These are phyloP conservation scores for Blastomyces percursus DNA, from an alignment of 2,329 filamentous ascomycete species.

Conservation along the genomic window DNA sequence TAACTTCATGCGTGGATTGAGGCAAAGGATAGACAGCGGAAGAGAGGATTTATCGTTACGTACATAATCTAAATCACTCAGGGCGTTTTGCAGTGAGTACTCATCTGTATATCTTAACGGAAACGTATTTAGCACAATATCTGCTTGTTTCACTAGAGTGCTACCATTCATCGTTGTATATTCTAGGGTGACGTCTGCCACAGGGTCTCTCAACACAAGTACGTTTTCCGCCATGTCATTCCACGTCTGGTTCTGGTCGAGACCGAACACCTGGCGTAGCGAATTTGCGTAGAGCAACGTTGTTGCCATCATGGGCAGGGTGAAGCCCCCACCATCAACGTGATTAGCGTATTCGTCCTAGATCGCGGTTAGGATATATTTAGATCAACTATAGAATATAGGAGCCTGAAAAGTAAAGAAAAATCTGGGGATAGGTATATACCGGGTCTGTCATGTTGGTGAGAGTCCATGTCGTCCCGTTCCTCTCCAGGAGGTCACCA, in stretches of 20 bases:
- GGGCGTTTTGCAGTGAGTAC: conserved; percentile 38
- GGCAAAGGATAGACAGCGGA: background rate
- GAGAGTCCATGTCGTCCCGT: conserved; percentile 44
- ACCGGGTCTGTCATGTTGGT: conserved; percentile 62
- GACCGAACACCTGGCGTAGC: conserved; percentile 46
- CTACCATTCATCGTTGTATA: conserved; percentile 57
- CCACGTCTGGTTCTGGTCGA: conserved; percentile 49
- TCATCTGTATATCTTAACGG: conserved; percentile 51
- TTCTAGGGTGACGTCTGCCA: conserved; percentile 52
- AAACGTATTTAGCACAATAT: conserved; percentile 57
- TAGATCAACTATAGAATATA: background rate
- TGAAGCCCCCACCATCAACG: conserved; percentile 58
- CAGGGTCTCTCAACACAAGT: conserved; percentile 41
- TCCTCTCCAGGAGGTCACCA: conserved; percentile 48
- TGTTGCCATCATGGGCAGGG: conserved; percentile 50
- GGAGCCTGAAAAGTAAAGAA: background rate
- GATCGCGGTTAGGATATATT: background rate
- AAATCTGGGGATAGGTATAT: conserved; percentile 16
- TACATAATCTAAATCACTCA: conserved; percentile 53
- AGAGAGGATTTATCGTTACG: conserved; percentile 12
- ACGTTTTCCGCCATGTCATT: conserved; percentile 46
- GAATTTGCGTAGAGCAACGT: conserved; percentile 47
- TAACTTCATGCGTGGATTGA: background rate
- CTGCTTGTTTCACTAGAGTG: conserved; percentile 58
- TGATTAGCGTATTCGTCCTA: conserved; percentile 58